Conservation (phyloP, 2,329 filamentous ascomycete species). For the Grosmannia huntii region DNA sequence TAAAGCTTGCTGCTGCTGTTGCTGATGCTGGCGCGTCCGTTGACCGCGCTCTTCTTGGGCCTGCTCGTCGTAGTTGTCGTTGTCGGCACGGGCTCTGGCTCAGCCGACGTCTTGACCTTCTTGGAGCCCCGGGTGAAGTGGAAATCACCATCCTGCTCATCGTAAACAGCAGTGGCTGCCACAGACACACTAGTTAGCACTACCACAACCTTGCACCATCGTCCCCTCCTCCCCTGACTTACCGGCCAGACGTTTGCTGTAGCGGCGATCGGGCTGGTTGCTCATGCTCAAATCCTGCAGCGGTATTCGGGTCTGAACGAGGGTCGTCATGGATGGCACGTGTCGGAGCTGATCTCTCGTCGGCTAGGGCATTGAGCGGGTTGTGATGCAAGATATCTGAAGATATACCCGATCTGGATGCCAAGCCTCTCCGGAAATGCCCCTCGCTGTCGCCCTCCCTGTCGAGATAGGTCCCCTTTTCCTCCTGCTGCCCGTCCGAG, state of each 20-base stretch:
- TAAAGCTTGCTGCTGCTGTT: neutral
- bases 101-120: slow-evolving; percentile 43
- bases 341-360: neutral
- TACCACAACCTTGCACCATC: neutral
- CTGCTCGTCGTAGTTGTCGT: neutral
- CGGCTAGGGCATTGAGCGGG: neutral
- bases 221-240: slow-evolving; percentile 20
- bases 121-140: slow-evolving; percentile 59
- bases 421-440: neutral
- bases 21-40: no score
- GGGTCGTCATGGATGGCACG: slow-evolving; percentile 56
- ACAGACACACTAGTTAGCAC: slow-evolving; percentile 9
- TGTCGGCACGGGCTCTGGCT: slow-evolving; percentile 19
- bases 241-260: slow-evolving; percentile 54
- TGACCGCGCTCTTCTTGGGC: neutral
- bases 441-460: neutral
- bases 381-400: neutral
- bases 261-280: slow-evolving; percentile 46
- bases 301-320: slow-evolving; percentile 50
- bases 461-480: neutral
- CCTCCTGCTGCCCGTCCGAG: neutral
- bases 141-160: slow-evolving; percentile 69
- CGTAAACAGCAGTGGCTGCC: slow-evolving; percentile 33
- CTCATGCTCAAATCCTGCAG: slow-evolving; percentile 58
- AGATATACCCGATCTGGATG: neutral